phyloP scores from a whole-genome alignment of 2,329 filamentous ascomycete species.

The Coleophoma eucalyptorum region DNA sequence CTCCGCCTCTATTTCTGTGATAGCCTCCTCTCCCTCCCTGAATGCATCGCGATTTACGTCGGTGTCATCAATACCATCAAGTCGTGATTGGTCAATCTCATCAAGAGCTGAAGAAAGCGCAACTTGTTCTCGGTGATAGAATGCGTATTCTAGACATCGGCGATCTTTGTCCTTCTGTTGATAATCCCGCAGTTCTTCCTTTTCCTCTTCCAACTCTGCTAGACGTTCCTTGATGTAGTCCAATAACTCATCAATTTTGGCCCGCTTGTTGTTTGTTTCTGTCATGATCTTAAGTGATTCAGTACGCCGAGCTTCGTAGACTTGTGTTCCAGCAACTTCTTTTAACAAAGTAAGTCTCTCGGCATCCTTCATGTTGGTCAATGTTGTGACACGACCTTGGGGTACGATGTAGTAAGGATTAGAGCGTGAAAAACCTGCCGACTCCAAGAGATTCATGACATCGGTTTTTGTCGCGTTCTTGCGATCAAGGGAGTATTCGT shows the following conservation, averaged over 20 bases:
- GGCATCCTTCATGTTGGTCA: conserved; percentile 98
- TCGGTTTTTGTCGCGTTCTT: conserved; percentile 95
- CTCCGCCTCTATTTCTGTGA: conserved; percentile 72
- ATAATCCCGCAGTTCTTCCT: conserved; percentile 89
- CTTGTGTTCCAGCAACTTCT: conserved; percentile 96
- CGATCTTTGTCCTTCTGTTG: conserved; percentile 94
- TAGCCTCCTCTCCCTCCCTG: conserved; percentile 72
- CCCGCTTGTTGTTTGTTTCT: conserved; percentile 90
- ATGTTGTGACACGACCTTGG: conserved; percentile 88
- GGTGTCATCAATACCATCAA: conserved; percentile 78
- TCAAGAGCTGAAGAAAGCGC: conserved; percentile 75
- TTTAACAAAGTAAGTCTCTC: conserved; percentile 88
- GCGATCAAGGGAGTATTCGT: conserved; percentile 95
- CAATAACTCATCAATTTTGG: conserved; percentile 90
- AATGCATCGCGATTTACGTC: conserved; percentile 78
- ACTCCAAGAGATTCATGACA: conserved; percentile 92
- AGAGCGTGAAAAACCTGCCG: conserved; percentile 91
- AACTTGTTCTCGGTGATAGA: conserved; percentile 85
- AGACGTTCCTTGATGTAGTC: conserved; percentile 90
- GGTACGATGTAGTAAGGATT: conserved; percentile 99
- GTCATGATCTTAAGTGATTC: conserved; percentile 96
- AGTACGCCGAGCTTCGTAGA: conserved; percentile 87
- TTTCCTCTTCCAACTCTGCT: conserved; percentile 89
- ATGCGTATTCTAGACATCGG: conserved; percentile 89
- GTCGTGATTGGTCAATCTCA: conserved; percentile 75